Percentiles rank a stretch among this genome's conserved stretches.
These are phyloP conservation scores for Myrmaecium sp. DNA, from an alignment of 2,329 filamentous ascomycete species.

Conservation along the genomic window DNA sequence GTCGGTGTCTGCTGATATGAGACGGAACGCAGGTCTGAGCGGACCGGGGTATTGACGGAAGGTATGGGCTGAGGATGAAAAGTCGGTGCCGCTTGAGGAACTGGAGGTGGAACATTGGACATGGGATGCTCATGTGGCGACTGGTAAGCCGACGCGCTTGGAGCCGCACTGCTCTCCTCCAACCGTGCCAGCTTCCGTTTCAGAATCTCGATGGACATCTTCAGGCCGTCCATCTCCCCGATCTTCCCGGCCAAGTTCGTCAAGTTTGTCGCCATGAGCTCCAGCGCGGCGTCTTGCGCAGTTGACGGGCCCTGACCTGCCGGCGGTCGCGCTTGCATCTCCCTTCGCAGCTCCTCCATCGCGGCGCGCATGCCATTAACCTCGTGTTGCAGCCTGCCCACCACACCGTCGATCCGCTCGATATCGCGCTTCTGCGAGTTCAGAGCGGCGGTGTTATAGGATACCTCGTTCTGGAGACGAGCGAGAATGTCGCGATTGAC, in stretches of 20 bases:
- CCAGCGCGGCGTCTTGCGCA: slow-evolving; percentile 25
- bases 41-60: neutral
- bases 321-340: slow-evolving; percentile 11
- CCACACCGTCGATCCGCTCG: slow-evolving; percentile 22
- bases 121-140: neutral
- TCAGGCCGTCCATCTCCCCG: slow-evolving; percentile 29
- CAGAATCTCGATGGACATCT: slow-evolving; percentile 30
- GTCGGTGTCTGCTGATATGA: neutral
- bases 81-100: neutral
- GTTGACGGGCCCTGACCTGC: too few relatives aligned
- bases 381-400: slow-evolving; percentile 23
- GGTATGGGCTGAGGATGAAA: neutral
- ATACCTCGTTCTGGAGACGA: slow-evolving; percentile 31
- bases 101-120: neutral
- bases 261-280: slow-evolving; percentile 27
- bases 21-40: neutral
- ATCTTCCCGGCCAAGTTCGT: slow-evolving; percentile 23
- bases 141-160: neutral
- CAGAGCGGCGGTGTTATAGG: slow-evolving; percentile 25
- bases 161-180: slow-evolving; percentile 12
- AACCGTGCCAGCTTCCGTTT: slow-evolving; percentile 27
- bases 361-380: slow-evolving; percentile 20
- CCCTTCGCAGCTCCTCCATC: slow-evolving; percentile 20
- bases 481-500: slow-evolving; percentile 24
- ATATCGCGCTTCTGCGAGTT: slow-evolving; percentile 19